Evolutionary conservation across 148 eudicot genomes (phyloP).

Genomic region (Selenicereus undatus): DNA sequence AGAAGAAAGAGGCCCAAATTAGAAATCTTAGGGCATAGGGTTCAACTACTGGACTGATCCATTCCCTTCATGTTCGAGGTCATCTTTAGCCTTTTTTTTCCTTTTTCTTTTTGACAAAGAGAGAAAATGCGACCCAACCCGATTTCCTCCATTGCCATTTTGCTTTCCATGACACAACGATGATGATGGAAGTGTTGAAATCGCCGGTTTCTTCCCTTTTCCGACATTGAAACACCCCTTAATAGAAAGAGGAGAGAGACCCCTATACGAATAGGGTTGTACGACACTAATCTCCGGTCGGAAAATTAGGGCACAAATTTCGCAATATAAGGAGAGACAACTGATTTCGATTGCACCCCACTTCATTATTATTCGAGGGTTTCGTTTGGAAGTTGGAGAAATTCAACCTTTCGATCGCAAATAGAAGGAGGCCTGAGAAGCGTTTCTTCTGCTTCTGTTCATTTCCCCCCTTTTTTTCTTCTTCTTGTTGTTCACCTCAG

Average conservation of each 20-base stretch:
- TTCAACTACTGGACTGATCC: not conserved
- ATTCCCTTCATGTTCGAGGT: not conserved
- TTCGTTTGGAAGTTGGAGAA: not conserved
- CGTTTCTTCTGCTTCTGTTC: not conserved
- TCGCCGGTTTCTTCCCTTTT: conserved; percentile 1
- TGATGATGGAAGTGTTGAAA: conserved; percentile 1
- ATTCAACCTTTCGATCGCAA: not conserved
- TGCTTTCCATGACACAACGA: not conserved
- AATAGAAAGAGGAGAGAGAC: not conserved
- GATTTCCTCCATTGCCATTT: no score
- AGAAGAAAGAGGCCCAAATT: not conserved
- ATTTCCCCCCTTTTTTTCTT: not conserved
- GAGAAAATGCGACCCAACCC: not conserved
- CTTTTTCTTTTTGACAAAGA: not conserved
- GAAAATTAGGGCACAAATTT: conserved; percentile 11
- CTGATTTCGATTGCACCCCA: not conserved
- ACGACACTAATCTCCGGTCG: not conserved
- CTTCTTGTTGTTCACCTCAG: conserved; percentile 9
- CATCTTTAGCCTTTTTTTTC: not conserved
- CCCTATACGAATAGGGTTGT: not conserved
- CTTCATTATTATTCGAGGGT: not conserved
- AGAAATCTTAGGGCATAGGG: not conserved
- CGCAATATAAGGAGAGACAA: not conserved
- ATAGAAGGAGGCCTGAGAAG: not conserved
- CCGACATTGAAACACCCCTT: conserved; percentile 4